phyloP scores from a whole-genome alignment of 768 basidiomycete genomes.

The Leucocoprinus leucothites region DNA sequence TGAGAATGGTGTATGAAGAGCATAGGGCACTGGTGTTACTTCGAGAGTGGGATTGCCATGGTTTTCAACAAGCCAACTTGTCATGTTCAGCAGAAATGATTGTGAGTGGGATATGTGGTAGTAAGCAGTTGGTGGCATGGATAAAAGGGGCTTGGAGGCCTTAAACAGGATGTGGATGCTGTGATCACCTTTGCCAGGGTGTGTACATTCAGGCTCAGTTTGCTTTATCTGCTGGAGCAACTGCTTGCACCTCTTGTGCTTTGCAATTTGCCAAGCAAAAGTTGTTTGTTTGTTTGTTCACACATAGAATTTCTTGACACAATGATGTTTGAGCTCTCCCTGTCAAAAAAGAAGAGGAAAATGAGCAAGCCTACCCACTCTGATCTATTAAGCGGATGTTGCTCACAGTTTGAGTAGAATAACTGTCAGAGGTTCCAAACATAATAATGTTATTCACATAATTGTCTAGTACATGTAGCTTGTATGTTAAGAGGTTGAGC shows the following conservation, averaged over 20 bases:
- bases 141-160: not conserved
- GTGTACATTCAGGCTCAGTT: too few species aligned
- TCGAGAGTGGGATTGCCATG: not conserved
- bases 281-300: conserved; percentile 30
- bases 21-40: not conserved
- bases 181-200: not conserved
- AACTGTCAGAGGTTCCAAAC: conserved; percentile 35
- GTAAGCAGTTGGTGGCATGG: conserved; percentile 5
- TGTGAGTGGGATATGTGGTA: conserved; percentile 25
- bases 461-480: conserved; percentile 37
- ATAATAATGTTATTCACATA: conserved; percentile 25
- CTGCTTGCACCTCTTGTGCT: conserved; percentile 9
- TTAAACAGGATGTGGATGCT: not conserved
- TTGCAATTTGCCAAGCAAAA: conserved; percentile 25
- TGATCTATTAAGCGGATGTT: not conserved
- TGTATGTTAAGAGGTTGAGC: conserved; percentile 31
- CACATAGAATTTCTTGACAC: conserved; percentile 34
- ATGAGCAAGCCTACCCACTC: not conserved
- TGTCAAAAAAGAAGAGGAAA: conserved; percentile 13
- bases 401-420: conserved; percentile 37
- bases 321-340: conserved; percentile 41
- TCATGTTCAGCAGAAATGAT: conserved; percentile 9
- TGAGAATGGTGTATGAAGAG: too few species aligned
- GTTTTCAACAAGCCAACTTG: not conserved
- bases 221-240: not conserved